Evolutionary conservation across 176 grass and related monocot genomes (phyloP), one percentile per base, ranked within the genome.

Genomic region (Stipa capillata): DNA sequence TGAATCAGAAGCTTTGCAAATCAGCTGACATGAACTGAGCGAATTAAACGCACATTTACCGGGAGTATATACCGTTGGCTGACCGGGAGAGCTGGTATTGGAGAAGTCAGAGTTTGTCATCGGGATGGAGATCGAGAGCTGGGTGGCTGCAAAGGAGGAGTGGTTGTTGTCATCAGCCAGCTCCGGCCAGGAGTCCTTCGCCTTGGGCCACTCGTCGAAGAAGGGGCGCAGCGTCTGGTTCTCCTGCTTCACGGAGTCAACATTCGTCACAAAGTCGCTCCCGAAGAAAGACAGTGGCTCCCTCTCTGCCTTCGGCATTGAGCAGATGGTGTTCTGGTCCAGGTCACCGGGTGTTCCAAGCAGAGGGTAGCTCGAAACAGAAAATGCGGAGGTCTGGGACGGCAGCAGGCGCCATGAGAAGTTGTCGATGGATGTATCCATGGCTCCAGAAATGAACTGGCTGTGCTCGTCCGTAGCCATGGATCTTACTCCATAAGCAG

Each of bases 71-170:
- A 82, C 94, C 89, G 20, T 61, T 57, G 10, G 91, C 89, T 15
- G 89, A 92, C 66, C 82, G 82, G 65, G 91, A 90, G 86, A 79
- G 83, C 72, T 85, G 4, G 85, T 91, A 3, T 82, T 93, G 64
- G 90, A 84, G 51, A 97, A 97, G 73, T 92, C 91, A 11, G 91
- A 94, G 17, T 76, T 84, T 0, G 84, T 76, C 79, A 94, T 84
- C 4, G 91, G 91, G 8, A 97, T 90, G 73, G 94, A 97, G 45
- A 97, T 94, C 20, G 94, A 97, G 32, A 97, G 89, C 70, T 94
- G 87, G 18, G 94, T 97, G 18, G 94, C 84, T 11, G 91, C 88
- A 79, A 92, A 88, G 10, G 88, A 85, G 37, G 53, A 50, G 10
- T 69, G 82, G 82, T 53, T 72, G 72, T 56, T 97, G 54, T 89